Conservation (phyloP, 2,329 filamentous ascomycete genomes). For the Xylaria sp. region DNA sequence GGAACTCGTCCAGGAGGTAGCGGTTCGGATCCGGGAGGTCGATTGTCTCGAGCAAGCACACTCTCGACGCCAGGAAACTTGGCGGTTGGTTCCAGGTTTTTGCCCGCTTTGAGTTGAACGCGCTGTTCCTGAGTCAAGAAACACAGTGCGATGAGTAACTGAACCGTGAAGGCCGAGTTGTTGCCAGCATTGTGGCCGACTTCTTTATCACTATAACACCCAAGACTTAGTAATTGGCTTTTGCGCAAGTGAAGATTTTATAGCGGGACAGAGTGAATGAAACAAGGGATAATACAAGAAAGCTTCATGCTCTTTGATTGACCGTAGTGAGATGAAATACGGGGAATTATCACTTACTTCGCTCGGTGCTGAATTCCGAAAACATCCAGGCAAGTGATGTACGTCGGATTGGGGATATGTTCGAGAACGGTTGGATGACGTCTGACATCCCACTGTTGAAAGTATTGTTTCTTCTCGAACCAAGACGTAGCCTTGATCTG, state of each 20-base stretch:
- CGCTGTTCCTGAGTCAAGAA: constrained; percentile 27
- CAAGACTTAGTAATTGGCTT: neutral
- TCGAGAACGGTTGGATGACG: constrained; percentile 1
- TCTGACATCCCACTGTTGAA: constrained; percentile 34
- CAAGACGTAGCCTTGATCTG: constrained; percentile 21
- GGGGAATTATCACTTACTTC: constrained; percentile 11
- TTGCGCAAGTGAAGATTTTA: neutral
- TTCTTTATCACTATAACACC: constrained; percentile 21
- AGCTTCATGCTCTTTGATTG: neutral
- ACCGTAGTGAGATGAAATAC: neutral
- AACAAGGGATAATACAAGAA: neutral
- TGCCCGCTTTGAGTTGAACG: neutral
- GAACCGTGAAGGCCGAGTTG: constrained; percentile 33
- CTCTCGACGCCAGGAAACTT: constrained; percentile 29
- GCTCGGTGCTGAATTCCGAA: constrained; percentile 33
- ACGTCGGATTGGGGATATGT: neutral
- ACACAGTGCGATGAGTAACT: constrained; percentile 27
- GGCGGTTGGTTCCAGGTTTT: neutral
- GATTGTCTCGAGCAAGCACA: constrained; percentile 30
- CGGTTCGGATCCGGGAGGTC: constrained; percentile 29
- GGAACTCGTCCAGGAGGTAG: constrained; percentile 17
- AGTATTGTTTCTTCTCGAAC: constrained; percentile 11
- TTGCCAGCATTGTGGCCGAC: constrained; percentile 37
- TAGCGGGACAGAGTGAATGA: neutral
- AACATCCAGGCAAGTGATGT: constrained; percentile 17